Conservation (phyloP, 2,329 filamentous ascomycete genomes). For the Talaromyces sp. region DNA sequence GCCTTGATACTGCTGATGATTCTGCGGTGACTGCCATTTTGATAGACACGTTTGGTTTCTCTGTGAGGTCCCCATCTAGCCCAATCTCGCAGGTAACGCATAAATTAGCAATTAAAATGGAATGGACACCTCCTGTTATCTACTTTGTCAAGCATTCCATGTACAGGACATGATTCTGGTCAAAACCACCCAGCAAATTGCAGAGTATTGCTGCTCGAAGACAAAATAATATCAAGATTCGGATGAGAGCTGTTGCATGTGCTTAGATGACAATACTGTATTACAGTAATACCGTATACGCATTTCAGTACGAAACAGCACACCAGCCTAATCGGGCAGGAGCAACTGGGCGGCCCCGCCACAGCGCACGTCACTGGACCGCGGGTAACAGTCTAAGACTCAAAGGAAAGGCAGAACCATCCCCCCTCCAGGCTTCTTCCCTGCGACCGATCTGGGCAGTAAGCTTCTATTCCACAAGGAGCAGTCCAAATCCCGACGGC, state of each 20-base stretch:
- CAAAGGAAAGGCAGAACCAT: not conserved
- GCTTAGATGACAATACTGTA: not conserved
- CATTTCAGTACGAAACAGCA: not conserved
- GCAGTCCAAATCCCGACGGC: not conserved
- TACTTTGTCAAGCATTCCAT: not conserved
- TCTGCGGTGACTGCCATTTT: not conserved
- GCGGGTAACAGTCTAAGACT: not conserved
- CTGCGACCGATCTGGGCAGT: not conserved
- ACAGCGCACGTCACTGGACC: slow-evolving; percentile 1
- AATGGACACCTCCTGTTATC: too few relatives aligned
- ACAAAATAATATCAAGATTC: not conserved
- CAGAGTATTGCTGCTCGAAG: too few relatives aligned
- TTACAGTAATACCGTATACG: not conserved
- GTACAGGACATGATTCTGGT: too few relatives aligned
- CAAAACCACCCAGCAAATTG: not conserved
- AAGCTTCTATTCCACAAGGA: not conserved
- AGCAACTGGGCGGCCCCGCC: not conserved
- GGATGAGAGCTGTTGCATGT: not conserved
- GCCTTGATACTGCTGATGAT: not conserved
- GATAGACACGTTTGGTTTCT: not conserved
- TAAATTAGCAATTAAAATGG: too few relatives aligned
- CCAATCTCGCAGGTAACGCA: not conserved
- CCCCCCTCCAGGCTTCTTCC: not conserved
- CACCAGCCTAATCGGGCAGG: not conserved
- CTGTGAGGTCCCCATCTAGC: not conserved